Evolutionary conservation across 306 rosid genomes (phyloP).

Genomic region (Pueraria montana): DNA sequence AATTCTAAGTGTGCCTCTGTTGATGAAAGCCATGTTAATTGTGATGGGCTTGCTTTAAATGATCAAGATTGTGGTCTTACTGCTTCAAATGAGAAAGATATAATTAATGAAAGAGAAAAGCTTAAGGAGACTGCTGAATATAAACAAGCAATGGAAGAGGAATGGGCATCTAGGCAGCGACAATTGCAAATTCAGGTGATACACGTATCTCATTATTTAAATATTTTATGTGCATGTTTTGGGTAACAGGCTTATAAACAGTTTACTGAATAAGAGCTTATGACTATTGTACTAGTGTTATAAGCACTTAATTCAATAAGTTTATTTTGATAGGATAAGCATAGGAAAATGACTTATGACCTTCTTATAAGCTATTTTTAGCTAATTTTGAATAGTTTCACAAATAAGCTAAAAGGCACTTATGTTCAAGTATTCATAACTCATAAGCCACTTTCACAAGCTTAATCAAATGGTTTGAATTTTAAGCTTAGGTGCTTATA

Average conservation of each 20-base stretch:
- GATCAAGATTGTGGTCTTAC: conserved; percentile 45
- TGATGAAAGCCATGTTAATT: conserved; percentile 48
- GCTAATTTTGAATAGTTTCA: not conserved
- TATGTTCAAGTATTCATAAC: not conserved
- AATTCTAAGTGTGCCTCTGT: conserved; percentile 39
- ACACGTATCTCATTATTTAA: conserved; percentile 18
- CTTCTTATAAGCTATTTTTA: not conserved
- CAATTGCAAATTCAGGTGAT: conserved; percentile 87
- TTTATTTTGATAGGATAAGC: not conserved
- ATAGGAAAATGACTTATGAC: not conserved
- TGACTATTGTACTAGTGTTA: not conserved
- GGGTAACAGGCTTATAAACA: not conserved
- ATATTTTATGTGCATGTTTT: not conserved
- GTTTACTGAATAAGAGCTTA: not conserved
- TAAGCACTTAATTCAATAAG: not conserved
- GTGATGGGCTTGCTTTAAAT: conserved; percentile 31
- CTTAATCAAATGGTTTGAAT: too few relatives aligned
- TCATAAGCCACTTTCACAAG: too few relatives aligned
- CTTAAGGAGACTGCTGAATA: conserved; percentile 90
- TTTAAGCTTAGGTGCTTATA: too few relatives aligned
- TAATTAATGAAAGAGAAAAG: conserved; percentile 80
- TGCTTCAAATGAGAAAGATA: conserved; percentile 47
- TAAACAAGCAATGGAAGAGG: conserved; percentile 82
- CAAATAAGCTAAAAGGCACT: not conserved
- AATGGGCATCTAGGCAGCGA: conserved; percentile 88